phyloP scores from a whole-genome alignment of 352 stramenopile species.

The Phytopythium delawarense region DNA sequence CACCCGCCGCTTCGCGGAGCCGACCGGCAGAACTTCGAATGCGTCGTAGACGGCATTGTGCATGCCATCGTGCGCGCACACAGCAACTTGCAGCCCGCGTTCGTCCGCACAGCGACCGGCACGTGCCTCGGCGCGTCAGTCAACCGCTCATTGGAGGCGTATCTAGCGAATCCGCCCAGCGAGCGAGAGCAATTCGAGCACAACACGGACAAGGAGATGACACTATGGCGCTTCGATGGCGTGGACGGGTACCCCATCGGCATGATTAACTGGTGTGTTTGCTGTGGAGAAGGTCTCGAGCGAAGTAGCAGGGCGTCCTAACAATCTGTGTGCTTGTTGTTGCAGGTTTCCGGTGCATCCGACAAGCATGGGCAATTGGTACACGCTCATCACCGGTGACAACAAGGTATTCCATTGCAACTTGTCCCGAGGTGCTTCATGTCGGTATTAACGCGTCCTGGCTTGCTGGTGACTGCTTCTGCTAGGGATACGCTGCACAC shows the following conservation, averaged over 20 bases:
- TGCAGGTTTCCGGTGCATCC: constrained; percentile 89
- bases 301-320: neutral
- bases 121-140: constrained; percentile 77
- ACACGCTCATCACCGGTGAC: constrained; percentile 91
- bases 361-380: constrained; percentile 92
- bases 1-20: constrained; percentile 69
- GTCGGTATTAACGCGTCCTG: neutral
- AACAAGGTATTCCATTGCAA: constrained; percentile 67
- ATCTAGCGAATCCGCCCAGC: constrained; percentile 81
- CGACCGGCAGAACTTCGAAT: constrained; percentile 86
- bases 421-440: neutral
- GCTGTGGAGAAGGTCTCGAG: neutral
- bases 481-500: constrained; percentile 76
- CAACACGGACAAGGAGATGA: constrained; percentile 93
- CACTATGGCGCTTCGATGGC: constrained; percentile 83
- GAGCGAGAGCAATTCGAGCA: constrained; percentile 77
- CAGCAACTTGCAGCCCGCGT: constrained; percentile 57
- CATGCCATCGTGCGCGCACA: constrained; percentile 77
- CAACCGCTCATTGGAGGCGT: constrained; percentile 88
- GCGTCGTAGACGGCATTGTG: constrained; percentile 87
- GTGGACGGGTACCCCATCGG: constrained; percentile 79
- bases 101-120: constrained; percentile 59
- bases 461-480: constrained; percentile 6
- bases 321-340: neutral
- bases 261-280: constrained; percentile 86